Conservation (phyloP, 1,284 basidiomycete genomes). For the Paramarasmius palmivorus region DNA sequence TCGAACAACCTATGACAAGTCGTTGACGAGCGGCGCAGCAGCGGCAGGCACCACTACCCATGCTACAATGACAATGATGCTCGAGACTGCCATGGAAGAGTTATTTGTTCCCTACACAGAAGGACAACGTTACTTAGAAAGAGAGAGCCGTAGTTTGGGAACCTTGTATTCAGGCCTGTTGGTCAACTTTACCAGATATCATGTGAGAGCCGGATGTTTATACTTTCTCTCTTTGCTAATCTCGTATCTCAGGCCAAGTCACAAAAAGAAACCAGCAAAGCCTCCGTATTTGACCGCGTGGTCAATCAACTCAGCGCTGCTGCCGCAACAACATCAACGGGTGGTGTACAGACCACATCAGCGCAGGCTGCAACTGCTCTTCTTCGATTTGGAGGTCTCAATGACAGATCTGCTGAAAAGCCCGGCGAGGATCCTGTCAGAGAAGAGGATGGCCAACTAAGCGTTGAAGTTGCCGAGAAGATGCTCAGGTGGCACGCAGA, state of each 20-base stretch:
- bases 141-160: conserved; percentile 85
- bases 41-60: conserved; percentile 45
- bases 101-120: conserved; percentile 95
- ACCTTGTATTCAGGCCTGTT: conserved; percentile 83
- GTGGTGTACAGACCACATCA: conserved; percentile 63
- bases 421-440: conserved; percentile 65
- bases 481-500: conserved; percentile 98
- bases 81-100: conserved; percentile 95
- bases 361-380: conserved; percentile 80
- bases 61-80: conserved; percentile 76
- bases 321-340: conserved; percentile 61
- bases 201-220: conserved; percentile 53
- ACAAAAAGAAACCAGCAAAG: conserved; percentile 83
- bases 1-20: conserved; percentile 60
- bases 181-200: conserved; percentile 82
- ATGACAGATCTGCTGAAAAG: conserved; percentile 54
- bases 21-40: conserved; percentile 46
- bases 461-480: conserved; percentile 77
- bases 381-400: conserved; percentile 81
- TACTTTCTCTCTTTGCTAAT: conserved; percentile 11
- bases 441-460: conserved; percentile 82
- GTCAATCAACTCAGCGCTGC: conserved; percentile 88
- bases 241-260: conserved; percentile 57
- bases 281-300: conserved; percentile 88
- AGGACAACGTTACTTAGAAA: conserved; percentile 89